Evolutionary conservation across 768 basidiomycete species (phyloP).

Genomic region (Naganishia onofrii): DNA sequence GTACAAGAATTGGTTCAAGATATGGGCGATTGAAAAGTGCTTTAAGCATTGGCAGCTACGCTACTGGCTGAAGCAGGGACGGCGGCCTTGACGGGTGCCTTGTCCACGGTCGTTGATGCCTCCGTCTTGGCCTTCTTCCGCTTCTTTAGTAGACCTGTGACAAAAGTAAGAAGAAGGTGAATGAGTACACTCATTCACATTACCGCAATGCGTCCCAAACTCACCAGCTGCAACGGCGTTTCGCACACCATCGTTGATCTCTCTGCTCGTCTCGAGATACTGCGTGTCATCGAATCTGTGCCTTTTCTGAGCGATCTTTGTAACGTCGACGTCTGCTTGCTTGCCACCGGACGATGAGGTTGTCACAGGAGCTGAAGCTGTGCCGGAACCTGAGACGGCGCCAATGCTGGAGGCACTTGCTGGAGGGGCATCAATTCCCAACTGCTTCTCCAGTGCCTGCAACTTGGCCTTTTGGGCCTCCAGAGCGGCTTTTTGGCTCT

Average conservation of each 20-base stretch:
- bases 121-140: constrained; percentile 33
- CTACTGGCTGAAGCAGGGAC: background rate
- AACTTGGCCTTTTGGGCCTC: constrained; percentile 70
- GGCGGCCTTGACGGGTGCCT: background rate
- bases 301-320: constrained; percentile 60
- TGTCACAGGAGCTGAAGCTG: background rate
- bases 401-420: background rate
- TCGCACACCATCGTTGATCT: constrained; percentile 86
- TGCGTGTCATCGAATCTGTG: constrained; percentile 88
- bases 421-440: constrained; percentile 59
- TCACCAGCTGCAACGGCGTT: constrained; percentile 81
- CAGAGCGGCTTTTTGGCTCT: constrained; percentile 6
- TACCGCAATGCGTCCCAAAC: constrained; percentile 35
- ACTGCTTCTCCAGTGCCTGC: constrained; percentile 75
- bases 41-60: constrained; percentile 8
- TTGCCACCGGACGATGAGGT: background rate
- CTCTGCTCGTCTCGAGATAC: constrained; percentile 84
- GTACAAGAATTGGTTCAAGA: background rate
- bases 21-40: too few species aligned
- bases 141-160: constrained; percentile 36
- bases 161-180: background rate
- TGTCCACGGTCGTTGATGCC: constrained; percentile 11
- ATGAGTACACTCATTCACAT: background rate
- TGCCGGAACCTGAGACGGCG: constrained; percentile 37
- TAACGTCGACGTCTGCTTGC: constrained; percentile 43